Evolutionary conservation across 2,329 filamentous ascomycete genomes (phyloP), one percentile per base, ranked within the genome.

Genomic region (Orbilia oligospora): DNA sequence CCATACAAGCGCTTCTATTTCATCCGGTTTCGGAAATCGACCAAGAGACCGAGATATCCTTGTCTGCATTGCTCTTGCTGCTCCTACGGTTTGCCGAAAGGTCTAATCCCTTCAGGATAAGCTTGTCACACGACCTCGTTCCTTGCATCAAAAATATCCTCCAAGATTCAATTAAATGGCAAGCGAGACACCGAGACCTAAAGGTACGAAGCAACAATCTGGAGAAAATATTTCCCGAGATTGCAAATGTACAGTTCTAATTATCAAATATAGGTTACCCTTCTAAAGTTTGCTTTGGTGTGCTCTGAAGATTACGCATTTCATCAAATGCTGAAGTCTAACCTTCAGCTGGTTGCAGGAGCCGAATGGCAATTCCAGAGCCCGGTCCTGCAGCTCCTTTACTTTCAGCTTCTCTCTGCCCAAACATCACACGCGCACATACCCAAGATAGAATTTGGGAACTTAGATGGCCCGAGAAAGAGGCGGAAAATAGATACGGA

Each of bases 271-370:
- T 38, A 78, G 75, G 55, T 78, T 6, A 78, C 75, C 4, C 36
- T 78, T 0, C 68, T 78, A 5, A 78, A 69, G 22, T 78, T 78
- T 51, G 75, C 75, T 10, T 55, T 72, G 58, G 22, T 69, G 33
- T 78, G 68, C 36, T 78, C 75, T 24, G 75, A 72, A 12, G 75
- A 78, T 22, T 78, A 78, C 36, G 75, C 68, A 10, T 72, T 78
- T 22, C 41, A 69, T 20, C 75, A 78, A 36, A 64, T 68, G 30
- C 38, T 72, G 14, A 68, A 68, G 12, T 78, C 75, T 16, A 78
- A 69, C 16, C 38, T 78, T 1, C 75, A 78, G 18, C 24, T 72
- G 14, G 55, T 72, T 8, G 49, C 66, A 8, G 73, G 65, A 3
- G 49, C 12, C 20, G 73, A 77, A 38, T 56, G 66, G 58, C 56